Base-by-base conservation (phyloP, 75 land plant species). In the Ceratopteris richardii region DNA sequence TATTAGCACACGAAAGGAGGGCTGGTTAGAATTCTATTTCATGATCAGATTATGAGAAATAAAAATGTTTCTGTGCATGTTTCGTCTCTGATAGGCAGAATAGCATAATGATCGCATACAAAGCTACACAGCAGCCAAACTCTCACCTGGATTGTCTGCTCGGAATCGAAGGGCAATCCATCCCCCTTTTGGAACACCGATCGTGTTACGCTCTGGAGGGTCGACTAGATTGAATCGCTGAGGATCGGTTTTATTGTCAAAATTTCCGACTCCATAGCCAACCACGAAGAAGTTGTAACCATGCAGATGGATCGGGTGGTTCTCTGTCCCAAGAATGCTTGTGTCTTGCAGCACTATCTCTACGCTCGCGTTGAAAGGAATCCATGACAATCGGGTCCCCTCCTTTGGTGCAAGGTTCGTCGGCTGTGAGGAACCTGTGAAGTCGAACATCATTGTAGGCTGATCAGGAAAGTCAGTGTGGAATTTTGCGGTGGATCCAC, bases 61-160 rank as follows among this genome's bases (percentile, higher is more conserved):
- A n/a, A n/a, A n/a, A n/a, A n/a, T n/a, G n/a, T n/a, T n/a, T n/a
- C n/a, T n/a, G n/a, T n/a, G n/a, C n/a, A n/a, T n/a, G n/a, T n/a
- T n/a, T n/a, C n/a, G n/a, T n/a, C n/a, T n/a, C n/a, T n/a, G n/a
- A 62, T 85, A 84, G 37, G 84, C n/a, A n/a, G n/a, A n/a, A n/a
- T n/a, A n/a, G n/a, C n/a, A n/a, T n/a, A n/a, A n/a, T n/a, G n/a
- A n/a, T n/a, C n/a, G n/a, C n/a, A n/a, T n/a, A n/a, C n/a, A n/a
- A n/a, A n/a, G n/a, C n/a, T n/a, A n/a, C n/a, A n/a, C n/a, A n/a
- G n/a, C n/a, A n/a, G n/a, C n/a, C n/a, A n/a, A n/a, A n/a, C n/a
- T n/a, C n/a, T n/a, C 6, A 48, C 91, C 91, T 65, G 87, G 92
- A 66, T 87, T 87, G 54, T 83, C 84, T 0, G 87, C 92, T 53